Evolutionary conservation across 2,329 filamentous ascomycete species (phyloP).

Genomic region (Chaetomiaceae sp.): DNA sequence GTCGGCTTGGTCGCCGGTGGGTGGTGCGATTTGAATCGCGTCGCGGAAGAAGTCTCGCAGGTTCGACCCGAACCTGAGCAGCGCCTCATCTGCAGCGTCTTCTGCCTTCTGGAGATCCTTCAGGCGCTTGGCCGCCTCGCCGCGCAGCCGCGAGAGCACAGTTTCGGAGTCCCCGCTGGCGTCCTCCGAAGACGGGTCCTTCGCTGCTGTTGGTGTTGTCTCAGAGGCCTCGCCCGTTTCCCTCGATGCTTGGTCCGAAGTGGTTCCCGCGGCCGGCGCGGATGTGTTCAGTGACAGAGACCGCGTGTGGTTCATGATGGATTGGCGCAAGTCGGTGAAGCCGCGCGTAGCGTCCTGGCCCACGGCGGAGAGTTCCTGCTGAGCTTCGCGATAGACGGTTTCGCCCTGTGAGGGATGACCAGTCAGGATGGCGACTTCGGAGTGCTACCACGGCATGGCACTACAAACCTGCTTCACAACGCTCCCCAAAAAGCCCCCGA

Average conservation of each 20-base stretch:
- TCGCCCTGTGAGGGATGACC: constrained; percentile 53
- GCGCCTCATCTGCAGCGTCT: constrained; percentile 91
- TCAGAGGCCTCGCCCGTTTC: constrained; percentile 27
- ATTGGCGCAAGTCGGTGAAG: constrained; percentile 62
- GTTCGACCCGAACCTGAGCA: constrained; percentile 85
- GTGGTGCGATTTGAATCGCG: constrained; percentile 80
- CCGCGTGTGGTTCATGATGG: constrained; percentile 66
- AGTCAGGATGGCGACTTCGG: background rate
- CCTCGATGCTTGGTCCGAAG: constrained; percentile 26
- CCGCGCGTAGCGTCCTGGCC: constrained; percentile 78
- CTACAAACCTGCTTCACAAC: constrained; percentile 80
- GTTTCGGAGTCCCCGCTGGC: constrained; percentile 47
- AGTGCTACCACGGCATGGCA: background rate
- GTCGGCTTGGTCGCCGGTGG: constrained; percentile 42
- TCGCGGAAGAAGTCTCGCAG: constrained; percentile 85
- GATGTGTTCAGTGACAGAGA: constrained; percentile 59
- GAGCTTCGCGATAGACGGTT: constrained; percentile 74
- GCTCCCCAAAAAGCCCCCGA: constrained; percentile 82
- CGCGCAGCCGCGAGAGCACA: constrained; percentile 69
- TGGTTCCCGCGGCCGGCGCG: constrained; percentile 22
- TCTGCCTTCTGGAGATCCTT: constrained; percentile 89
- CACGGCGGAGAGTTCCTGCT: constrained; percentile 74
- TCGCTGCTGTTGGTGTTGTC: constrained; percentile 42
- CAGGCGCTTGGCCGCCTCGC: constrained; percentile 73
- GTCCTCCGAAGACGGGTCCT: constrained; percentile 37